Evolutionary conservation across 495 filamentous ascomycete species (phyloP).

Genomic region (Sphaerosporella brunnea): DNA sequence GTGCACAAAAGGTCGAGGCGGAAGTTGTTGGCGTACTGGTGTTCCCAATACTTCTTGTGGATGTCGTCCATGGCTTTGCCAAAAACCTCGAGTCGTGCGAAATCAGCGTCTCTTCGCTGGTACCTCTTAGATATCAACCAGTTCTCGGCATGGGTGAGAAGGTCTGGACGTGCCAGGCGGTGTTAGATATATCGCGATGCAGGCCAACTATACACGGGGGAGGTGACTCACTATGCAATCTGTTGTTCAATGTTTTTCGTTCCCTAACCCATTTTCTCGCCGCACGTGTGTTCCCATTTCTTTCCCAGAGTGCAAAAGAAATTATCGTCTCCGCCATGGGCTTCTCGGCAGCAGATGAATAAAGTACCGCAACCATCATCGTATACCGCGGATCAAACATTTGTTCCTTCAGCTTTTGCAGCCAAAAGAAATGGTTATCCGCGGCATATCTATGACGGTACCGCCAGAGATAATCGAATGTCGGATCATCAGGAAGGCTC

Average conservation of each 20-base stretch:
- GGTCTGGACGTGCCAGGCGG: neutral
- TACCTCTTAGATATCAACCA: conserved; percentile 10
- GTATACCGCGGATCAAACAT: conserved; percentile 8
- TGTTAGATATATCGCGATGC: neutral
- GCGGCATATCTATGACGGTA: conserved; percentile 11
- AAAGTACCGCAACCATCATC: conserved; percentile 3
- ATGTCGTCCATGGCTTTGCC: neutral
- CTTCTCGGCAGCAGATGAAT: neutral
- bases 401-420: conserved; percentile 2
- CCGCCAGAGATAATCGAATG: conserved; percentile 12
- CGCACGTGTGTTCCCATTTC: conserved; percentile 2
- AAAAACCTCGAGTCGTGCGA: conserved; percentile 2
- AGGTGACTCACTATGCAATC: neutral
- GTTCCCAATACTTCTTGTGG: conserved; percentile 5
- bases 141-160: neutral
- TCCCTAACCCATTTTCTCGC: neutral
- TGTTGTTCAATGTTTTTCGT: conserved; percentile 7
- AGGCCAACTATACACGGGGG: neutral
- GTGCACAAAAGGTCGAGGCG: conserved; percentile 34
- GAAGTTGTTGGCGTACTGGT: conserved; percentile 1
- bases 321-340: conserved; percentile 5
- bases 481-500: conserved; percentile 8
- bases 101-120: conserved; percentile 8
- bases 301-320: conserved; percentile 9
- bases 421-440: conserved; percentile 15